Conservation (phyloP, 352 stramenopile genomes). For the Elongisporangium prolatum region DNA sequence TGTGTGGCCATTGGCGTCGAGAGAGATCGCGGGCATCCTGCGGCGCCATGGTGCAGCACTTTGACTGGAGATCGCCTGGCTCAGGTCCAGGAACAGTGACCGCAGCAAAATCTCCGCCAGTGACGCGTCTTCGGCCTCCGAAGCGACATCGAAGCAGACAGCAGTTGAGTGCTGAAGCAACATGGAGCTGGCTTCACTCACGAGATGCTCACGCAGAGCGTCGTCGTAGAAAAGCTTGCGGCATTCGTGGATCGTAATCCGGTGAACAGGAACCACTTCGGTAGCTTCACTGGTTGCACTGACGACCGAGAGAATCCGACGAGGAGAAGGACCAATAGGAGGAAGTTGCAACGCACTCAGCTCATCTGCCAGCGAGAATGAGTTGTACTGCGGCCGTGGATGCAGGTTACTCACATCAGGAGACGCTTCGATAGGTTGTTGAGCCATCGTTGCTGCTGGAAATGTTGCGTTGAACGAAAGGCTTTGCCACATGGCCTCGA, state of each 20-base stretch:
- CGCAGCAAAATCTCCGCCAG: constrained; percentile 34
- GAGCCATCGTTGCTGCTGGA: constrained; percentile 1
- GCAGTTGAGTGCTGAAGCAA: neutral
- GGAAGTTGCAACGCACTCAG: neutral
- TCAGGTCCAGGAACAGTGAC: constrained; percentile 44
- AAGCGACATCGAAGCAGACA: constrained; percentile 14
- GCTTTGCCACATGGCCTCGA: constrained; percentile 66
- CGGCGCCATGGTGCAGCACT: neutral
- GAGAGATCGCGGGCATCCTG: constrained; percentile 12
- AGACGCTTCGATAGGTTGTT: constrained; percentile 5
- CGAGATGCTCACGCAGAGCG: constrained; percentile 31
- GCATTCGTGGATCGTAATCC: constrained; percentile 30
- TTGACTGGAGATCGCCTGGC: constrained; percentile 14
- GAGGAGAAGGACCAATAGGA: too few species aligned
- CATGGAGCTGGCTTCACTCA: constrained; percentile 17
- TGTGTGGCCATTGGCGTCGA: constrained; percentile 15
- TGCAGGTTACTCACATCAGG: neutral
- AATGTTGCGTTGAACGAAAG: constrained; percentile 25
- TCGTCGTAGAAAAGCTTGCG: constrained; percentile 52
- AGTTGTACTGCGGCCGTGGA: constrained; percentile 25
- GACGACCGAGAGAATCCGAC: neutral
- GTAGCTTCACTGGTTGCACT: neutral
- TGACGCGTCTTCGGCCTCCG: constrained; percentile 2
- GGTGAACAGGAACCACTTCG: constrained; percentile 5
- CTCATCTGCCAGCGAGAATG: constrained; percentile 22